These are phyloP conservation scores for Chrysoporthe puriensis DNA, from an alignment of 2,329 filamentous ascomycete genomes.

Conservation along the genomic window DNA sequence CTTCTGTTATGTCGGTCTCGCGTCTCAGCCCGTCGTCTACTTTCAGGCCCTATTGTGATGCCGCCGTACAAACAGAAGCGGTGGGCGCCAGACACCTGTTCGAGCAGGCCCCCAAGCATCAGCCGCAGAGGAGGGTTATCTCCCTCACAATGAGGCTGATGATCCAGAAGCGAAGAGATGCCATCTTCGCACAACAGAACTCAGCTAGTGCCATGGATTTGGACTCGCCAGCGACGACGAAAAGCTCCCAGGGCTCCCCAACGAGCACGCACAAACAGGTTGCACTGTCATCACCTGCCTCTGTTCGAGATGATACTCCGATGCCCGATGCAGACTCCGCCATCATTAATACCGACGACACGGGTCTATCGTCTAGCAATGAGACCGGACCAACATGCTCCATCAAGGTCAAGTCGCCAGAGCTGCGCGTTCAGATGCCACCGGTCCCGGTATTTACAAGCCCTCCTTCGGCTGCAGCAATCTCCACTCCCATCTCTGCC, in stretches of 20 bases:
- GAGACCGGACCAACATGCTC: conserved; percentile 23
- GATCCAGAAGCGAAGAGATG: conserved; percentile 37
- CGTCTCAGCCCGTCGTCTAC: conserved; percentile 45
- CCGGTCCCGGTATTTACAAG: conserved; percentile 56
- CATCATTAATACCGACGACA: conserved; percentile 32
- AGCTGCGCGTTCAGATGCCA: conserved; percentile 60
- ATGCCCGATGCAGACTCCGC: conserved; percentile 42
- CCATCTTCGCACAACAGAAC: conserved; percentile 33
- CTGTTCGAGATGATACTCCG: conserved; percentile 31
- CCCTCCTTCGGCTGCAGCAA: conserved; percentile 40
- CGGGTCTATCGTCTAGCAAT: conserved; percentile 25
- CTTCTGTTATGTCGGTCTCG: conserved; percentile 38
- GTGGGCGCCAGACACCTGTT: conserved; percentile 49
- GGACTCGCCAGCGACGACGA: conserved; percentile 43
- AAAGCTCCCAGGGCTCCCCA: conserved; percentile 27
- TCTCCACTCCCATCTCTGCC: conserved; percentile 53
- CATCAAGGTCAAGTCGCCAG: conserved; percentile 46
- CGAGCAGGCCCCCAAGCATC: conserved; percentile 39
- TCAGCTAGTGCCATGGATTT: conserved; percentile 45
- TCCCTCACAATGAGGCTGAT: conserved; percentile 51
- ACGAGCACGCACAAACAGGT: conserved; percentile 19
- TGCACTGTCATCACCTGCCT: conserved; percentile 19
- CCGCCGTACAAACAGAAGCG: conserved; percentile 57
- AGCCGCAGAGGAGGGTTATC: conserved; percentile 51
- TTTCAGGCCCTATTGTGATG: conserved; percentile 53